phyloP scores from a whole-genome alignment of 2,329 filamentous ascomycete species.

The Fusarium denticulatum region DNA sequence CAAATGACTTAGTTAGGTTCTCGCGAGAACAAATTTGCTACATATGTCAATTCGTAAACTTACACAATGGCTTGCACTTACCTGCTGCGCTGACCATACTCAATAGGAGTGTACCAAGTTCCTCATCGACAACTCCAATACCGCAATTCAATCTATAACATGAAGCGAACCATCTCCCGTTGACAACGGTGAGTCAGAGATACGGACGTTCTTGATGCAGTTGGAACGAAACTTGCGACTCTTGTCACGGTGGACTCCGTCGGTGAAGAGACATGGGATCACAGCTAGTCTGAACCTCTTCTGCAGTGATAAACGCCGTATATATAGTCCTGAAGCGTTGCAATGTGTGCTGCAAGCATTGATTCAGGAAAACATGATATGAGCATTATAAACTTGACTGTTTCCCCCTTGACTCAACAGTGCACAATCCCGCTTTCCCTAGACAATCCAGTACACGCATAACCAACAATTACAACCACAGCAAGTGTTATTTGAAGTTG shows the following conservation, averaged over 20 bases:
- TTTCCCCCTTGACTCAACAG: no score
- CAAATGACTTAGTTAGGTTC: background rate
- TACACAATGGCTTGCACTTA: background rate
- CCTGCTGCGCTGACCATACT: background rate
- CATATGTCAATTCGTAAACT: background rate
- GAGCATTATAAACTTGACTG: no score
- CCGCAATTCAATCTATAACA: fast-evolving
- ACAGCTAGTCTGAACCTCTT: fast-evolving
- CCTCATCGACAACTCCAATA: no score
- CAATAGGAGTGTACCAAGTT: background rate
- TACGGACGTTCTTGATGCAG: fast-evolving
- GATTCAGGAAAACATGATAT: fast-evolving
- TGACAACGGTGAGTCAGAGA: fast-evolving
- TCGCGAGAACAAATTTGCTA: no score
- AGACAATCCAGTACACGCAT: fast-evolving
- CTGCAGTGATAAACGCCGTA: fast-evolving
- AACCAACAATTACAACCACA: fast-evolving
- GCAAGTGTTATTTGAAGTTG: no score
- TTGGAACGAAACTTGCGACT: no score
- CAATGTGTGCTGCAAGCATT: fast-evolving
- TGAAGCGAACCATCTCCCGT: fast-evolving
- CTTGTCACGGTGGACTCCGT: fast-evolving
- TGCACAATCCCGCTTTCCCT: background rate
- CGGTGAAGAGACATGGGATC: background rate
- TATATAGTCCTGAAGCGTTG: fast-evolving